Conservation (phyloP, 2,329 filamentous ascomycete species). For the Curvularia sp. region DNA sequence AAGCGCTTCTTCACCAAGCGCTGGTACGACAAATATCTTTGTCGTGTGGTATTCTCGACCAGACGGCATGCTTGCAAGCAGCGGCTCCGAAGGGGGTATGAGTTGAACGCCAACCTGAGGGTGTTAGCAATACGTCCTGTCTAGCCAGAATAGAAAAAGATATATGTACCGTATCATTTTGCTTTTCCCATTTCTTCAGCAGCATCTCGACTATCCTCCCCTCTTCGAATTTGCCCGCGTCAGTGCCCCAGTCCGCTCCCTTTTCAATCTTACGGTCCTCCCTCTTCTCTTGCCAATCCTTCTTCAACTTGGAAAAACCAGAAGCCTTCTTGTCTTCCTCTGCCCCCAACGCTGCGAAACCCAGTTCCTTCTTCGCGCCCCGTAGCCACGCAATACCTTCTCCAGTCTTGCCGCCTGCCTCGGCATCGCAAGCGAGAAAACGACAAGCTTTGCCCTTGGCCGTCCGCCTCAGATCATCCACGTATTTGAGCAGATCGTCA, state of each 20-base stretch:
- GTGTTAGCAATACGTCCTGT: background rate
- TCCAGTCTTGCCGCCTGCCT: slow-evolving; percentile 80
- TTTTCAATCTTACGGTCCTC: slow-evolving; percentile 83
- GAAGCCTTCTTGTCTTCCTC: slow-evolving; percentile 57
- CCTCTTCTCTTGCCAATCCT: slow-evolving; percentile 75
- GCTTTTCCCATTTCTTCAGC: slow-evolving; percentile 85
- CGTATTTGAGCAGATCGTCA: slow-evolving; percentile 73
- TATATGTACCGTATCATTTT: slow-evolving; percentile 86
- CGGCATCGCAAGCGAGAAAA: slow-evolving; percentile 89
- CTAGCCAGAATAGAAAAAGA: background rate
- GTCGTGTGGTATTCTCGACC: slow-evolving; percentile 84
- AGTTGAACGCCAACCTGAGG: slow-evolving; percentile 77
- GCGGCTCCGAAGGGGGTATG: slow-evolving; percentile 73
- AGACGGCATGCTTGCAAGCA: slow-evolving; percentile 82
- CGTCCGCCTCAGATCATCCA: slow-evolving; percentile 75
- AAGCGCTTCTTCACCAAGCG: slow-evolving; percentile 70
- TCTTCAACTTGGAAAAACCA: slow-evolving; percentile 71
- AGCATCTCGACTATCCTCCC: slow-evolving; percentile 84
- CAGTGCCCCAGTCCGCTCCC: slow-evolving; percentile 75
- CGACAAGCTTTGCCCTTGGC: slow-evolving; percentile 85
- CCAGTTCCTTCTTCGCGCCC: slow-evolving; percentile 78
- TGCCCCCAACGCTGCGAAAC: slow-evolving; percentile 58
- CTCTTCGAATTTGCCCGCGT: slow-evolving; percentile 87
- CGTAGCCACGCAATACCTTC: slow-evolving; percentile 86
- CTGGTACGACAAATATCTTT: slow-evolving; percentile 70